Conservation (phyloP, 139 green algal genomes). For the Protoeuglena noctilucae region DNA sequence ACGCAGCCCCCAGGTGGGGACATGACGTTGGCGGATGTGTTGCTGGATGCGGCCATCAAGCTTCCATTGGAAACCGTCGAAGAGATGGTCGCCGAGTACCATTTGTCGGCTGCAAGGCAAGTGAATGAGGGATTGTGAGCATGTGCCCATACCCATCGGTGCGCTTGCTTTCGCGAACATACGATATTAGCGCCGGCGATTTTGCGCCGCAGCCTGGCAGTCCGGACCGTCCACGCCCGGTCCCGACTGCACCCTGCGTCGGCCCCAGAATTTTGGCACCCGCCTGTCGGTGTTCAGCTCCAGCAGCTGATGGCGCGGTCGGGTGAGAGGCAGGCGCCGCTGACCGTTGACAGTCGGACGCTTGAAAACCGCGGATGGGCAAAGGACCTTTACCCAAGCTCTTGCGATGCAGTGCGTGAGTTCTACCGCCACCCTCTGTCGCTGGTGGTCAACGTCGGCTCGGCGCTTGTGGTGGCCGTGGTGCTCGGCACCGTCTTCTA, state of each 20-base stretch:
- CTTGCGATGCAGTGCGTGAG: constrained; percentile 1
- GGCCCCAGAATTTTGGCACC: too few species aligned
- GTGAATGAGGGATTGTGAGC: too few species aligned
- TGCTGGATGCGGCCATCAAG: constrained; percentile 4
- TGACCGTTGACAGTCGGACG: neutral
- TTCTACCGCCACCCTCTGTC: constrained; percentile 41
- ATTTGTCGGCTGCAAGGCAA: too few species aligned
- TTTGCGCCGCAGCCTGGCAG: too few species aligned
- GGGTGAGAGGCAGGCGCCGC: too few species aligned
- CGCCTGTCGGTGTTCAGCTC: too few species aligned
- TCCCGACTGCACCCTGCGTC: too few species aligned
- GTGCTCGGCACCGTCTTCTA: constrained; percentile 36
- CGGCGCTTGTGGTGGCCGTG: constrained; percentile 29
- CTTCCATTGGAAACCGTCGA: neutral
- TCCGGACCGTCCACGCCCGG: too few species aligned
- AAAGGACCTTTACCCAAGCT: neutral
- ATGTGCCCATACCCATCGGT: too few species aligned
- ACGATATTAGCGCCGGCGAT: too few species aligned
- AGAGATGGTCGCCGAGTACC: neutral
- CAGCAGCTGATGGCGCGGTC: too few species aligned
- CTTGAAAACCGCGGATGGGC: neutral
- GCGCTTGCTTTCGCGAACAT: too few species aligned
- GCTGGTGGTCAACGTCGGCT: constrained; percentile 21
- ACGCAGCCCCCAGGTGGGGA: neutral
- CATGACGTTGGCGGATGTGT: neutral